phyloP scores from a whole-genome alignment of 495 filamentous ascomycete species.

The Haplographium delicatum region DNA sequence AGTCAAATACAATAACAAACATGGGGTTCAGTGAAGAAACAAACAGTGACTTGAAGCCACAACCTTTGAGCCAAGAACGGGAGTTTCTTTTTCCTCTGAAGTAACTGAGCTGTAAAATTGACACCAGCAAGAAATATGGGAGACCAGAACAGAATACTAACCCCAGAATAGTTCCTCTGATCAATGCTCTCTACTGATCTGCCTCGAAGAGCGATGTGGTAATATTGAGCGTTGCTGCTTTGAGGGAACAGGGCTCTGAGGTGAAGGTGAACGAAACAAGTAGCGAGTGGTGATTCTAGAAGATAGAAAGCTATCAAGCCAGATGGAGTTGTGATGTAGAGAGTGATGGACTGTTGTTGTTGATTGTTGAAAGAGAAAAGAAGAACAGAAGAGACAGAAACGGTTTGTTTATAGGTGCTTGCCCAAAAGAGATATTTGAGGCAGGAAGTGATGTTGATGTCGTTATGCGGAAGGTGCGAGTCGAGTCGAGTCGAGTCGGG shows the following conservation, averaged over 20 bases:
- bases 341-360: conserved; percentile 20
- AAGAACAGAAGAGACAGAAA: conserved; percentile 15
- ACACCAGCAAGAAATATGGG: conserved; percentile 9
- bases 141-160: not conserved
- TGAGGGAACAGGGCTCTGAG: conserved; percentile 12
- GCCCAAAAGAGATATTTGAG: conserved; percentile 18
- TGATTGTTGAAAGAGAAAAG: conserved; percentile 12
- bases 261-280: conserved; percentile 9
- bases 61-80: not conserved
- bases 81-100: conserved; percentile 9
- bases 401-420: conserved; percentile 11
- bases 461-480: not conserved
- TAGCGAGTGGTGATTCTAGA: conserved; percentile 26
- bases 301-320: conserved; percentile 31
- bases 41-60: conserved; percentile 11
- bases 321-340: conserved; percentile 25
- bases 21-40: too few relatives aligned
- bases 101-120: conserved; percentile 6
- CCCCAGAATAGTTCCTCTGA: conserved; percentile 6
- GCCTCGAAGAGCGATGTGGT: not conserved
- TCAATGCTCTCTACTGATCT: not conserved
- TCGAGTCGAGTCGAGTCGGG: conserved; percentile 4
- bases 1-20: conserved; percentile 14
- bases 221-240: not conserved
- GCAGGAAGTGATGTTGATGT: conserved; percentile 13